Evolutionary conservation across 2,329 filamentous ascomycete genomes (phyloP), one percentile per base, ranked within the genome.

Genomic region (Penicillium sp.): DNA sequence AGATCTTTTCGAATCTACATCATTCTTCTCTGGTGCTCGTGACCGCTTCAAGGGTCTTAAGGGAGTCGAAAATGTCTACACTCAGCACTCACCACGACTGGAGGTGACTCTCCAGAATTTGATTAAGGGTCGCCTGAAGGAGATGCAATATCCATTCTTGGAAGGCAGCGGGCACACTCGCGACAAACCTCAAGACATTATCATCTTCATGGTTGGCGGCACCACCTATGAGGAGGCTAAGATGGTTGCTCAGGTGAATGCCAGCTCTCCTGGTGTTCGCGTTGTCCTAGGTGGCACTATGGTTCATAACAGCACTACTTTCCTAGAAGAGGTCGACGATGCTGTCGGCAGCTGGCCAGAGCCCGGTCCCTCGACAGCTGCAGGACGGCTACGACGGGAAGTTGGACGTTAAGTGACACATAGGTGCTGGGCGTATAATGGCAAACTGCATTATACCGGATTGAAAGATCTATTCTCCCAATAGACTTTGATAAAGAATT

Each of bases 41-140:
- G 90, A 88, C 67, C 86, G 92, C 5, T 92, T 99, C 73, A 96
- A 96, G 69, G 94, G 94, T 0, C 81, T 99, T 14, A 97, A 97
- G 69, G 94, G 94, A 1, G 94, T 99, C 1, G 95, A 99, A 73
- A 99, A 99, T 66, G 94, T 99, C 26, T 99, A 99, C 73, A 99
- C 94, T 0, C 95, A 99, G 72, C 94, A 99, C 73, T 95, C 91
- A 6, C 92, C 95, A 0, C 82, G 91, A 22, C 75, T 99, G 15
- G 92, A 97, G 72, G 84, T 84, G 23, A 97, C 92, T 0, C 77
- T 99, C 18, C 93, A 97, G 70, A 93, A 93, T 65, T 79, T 99
- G 49, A 92, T 97, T 77, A 97, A 96, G 70, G 95, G 94, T 0
- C 85, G 89, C 27, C 76, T 99, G 55, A 89, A 86, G 66, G 90